Evolutionary conservation across 108 stramenopile genomes (phyloP), one percentile per base, ranked within the genome.

Genomic region (Seminavis robusta): DNA sequence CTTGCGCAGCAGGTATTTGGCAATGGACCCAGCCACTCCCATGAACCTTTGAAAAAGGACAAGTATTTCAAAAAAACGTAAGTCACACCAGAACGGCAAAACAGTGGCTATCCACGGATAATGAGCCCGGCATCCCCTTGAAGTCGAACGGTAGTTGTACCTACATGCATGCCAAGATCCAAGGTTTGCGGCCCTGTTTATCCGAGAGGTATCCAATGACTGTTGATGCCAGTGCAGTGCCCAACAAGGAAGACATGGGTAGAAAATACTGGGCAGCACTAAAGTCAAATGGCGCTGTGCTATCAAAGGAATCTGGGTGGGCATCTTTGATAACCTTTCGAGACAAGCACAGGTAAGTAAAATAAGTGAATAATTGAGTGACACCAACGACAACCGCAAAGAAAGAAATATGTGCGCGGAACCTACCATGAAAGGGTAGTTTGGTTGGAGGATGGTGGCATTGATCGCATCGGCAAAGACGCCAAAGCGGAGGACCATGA

Each of bases 251-350:
- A 28, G 36, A 52, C 47, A 68, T 40, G 25, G 79, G 79, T 28
- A 80, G 27, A 46, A 80, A 80, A 34, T 80, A 80, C 15, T 70
- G 75, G 25, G 79, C 79, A 31, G 66, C 47, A 34, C 63, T 69
- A 38, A 80, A 80, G 1, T 47, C 67, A 44, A 80, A 80, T 0
- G 79, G 79, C 0, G 60, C 67, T 2, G 79, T 76, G 24, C 37
- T 29, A 1, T 48, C 45, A 38, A 78, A 78, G 4, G 68, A 73
- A 52, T 73, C 77, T 17, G 51, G 37, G 36, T 60, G 30, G 23
- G 59, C 63, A 9, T 56, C 71, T 6, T 49, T 49, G 16, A 61
- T 1, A 2, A 45, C 59, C n/a, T n/a, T n/a, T n/a, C n/a, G n/a
- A n/a, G n/a, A n/a, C n/a, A n/a, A n/a, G n/a, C n/a, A n/a, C n/a